Base-by-base conservation (phyloP, 1,284 basidiomycete genomes). In the Ustilago cynodontis region DNA sequence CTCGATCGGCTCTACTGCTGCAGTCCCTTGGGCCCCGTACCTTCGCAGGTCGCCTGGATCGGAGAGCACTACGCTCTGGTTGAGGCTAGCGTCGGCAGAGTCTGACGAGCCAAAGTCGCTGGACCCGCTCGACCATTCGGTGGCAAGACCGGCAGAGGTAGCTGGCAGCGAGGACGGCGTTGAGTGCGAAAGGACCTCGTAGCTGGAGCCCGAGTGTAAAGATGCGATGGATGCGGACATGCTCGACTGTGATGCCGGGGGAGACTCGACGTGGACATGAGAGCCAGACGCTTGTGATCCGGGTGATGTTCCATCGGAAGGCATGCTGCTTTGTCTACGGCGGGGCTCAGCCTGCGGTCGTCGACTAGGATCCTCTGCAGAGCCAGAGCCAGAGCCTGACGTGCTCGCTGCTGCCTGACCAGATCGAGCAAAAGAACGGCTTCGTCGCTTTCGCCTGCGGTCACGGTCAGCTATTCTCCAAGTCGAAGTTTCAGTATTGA, bases 391-490 rank as follows among this genome's bases (percentile, higher is more conserved):
- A n/a, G 66, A 68, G 2, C 41, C 41, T 18, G 66, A 68, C 1
- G 58, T 59, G 61, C 64, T 65, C 18, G 68, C 47, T 2, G 61
- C 51, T 4, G 61, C 45, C 11, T 52, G 59, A 13, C 59, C 61
- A 18, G 66, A 50, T 18, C 74, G 65, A 11, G 50, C 52, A 3
- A 72, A 51, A n/a, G 74, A 72, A 6, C 74, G 57, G 22, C 66
- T 72, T 1, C 58, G 55, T 13, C 71, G 70, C 41, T 62, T 77
- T n/a, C 64, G 67, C 7, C 70, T 22, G 8, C 64, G 65, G 8
- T 77, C 75, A 26, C 75, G 59, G 28, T 71, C 68, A 16, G 77
- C 80, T 6, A 82, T 75, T 31, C 79, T 68, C 80, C 80, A 82
- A 1, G 79, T 69, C 11, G 80, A 82, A 1, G 79, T 65, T 14